phyloP scores from a whole-genome alignment of 805 yeast species.

The Candida maesae region DNA sequence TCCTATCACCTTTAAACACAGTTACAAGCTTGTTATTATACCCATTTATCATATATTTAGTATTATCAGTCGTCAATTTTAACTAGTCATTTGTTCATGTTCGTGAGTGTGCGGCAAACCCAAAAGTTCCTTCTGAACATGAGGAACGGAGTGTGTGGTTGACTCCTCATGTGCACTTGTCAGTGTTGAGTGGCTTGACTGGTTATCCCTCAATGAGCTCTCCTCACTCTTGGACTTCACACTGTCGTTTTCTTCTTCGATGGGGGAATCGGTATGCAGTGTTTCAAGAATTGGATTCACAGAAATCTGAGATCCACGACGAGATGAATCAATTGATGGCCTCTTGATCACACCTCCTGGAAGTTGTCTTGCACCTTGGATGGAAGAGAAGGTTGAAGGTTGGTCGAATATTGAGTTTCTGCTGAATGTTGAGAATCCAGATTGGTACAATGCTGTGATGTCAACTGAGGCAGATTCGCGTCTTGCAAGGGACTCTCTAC shows the following conservation, averaged over 20 bases:
- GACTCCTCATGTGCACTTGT: conserved; percentile 1
- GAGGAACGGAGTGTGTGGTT: background rate
- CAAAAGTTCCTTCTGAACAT: background rate
- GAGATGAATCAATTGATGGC: conserved; percentile 4
- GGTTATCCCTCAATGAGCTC: conserved; percentile 9
- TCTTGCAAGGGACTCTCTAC: conserved; percentile 30
- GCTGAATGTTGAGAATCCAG: conserved; percentile 14
- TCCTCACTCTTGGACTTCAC: conserved; percentile 14
- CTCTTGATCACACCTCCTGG: conserved; percentile 1
- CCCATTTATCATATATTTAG: too few species aligned
- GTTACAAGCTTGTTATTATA: background rate
- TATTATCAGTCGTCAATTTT: background rate
- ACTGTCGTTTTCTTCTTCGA: conserved; percentile 16
- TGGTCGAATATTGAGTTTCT: conserved; percentile 5
- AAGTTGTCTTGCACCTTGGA: conserved; percentile 3
- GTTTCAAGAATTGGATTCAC: conserved; percentile 12
- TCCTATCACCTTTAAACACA: background rate
- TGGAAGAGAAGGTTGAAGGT: background rate
- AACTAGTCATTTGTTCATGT: background rate
- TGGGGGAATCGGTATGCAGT: conserved; percentile 8
- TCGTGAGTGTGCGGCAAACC: background rate
- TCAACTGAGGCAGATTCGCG: conserved; percentile 32
- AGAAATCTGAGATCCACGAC: conserved; percentile 7
- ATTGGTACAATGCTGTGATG: conserved; percentile 34
- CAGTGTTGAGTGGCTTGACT: conserved; percentile 9